phyloP scores from a whole-genome alignment of 148 eudicot genomes.

The Talinum fruticosum region DNA sequence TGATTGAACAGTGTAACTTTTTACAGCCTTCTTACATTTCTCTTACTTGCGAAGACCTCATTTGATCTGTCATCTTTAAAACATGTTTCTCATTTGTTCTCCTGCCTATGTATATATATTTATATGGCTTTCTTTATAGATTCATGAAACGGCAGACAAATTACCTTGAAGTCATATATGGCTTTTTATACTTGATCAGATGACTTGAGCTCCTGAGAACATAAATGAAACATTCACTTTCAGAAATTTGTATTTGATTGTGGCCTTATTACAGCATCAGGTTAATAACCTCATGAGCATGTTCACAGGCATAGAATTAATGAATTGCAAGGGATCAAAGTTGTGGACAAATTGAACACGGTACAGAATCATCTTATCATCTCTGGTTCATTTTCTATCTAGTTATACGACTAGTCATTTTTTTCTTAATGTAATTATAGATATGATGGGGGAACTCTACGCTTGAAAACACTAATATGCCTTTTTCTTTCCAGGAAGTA shows the following conservation, averaged over 20 bases:
- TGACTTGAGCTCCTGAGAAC: background rate
- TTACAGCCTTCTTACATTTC: no score
- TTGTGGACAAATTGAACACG: constrained; percentile 43
- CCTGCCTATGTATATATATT: background rate
- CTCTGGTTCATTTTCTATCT: constrained; percentile 4
- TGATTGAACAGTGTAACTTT: no score
- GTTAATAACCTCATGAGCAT: background rate
- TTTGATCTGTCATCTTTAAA: background rate
- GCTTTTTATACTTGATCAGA: background rate
- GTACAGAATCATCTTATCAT: constrained; percentile 20
- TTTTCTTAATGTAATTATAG: background rate
- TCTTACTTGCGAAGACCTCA: background rate
- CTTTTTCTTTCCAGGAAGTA: constrained; percentile 33
- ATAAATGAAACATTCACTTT: background rate
- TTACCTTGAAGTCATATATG: background rate
- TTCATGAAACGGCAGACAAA: background rate
- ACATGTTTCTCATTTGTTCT: background rate
- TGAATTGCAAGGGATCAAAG: constrained; percentile 37
- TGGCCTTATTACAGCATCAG: background rate
- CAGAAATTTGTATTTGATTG: background rate
- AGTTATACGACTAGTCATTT: background rate
- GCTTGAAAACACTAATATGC: background rate
- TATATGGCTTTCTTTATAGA: background rate
- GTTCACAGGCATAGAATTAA: constrained; percentile 36
- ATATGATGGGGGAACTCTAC: background rate